Evolutionary conservation across 495 filamentous ascomycete species (phyloP).

Genomic region (Trichoderma reesei): DNA sequence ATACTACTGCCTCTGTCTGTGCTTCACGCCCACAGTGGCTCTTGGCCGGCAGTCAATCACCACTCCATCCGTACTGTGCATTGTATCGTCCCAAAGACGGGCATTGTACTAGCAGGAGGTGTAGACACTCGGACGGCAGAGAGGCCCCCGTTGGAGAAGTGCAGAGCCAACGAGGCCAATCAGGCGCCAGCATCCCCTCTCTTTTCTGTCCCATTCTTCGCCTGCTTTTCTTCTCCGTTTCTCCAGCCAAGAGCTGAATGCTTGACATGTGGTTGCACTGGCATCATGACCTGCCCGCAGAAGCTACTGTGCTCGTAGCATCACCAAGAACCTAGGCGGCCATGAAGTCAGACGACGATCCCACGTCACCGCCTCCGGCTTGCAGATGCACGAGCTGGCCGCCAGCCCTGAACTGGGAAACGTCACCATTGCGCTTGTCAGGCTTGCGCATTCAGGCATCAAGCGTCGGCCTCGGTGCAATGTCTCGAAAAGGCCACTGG

Average conservation of each 20-base stretch:
- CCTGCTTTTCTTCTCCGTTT: neutral
- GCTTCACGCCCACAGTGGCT: neutral
- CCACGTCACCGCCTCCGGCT: neutral
- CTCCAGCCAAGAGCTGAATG: neutral
- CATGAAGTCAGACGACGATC: neutral
- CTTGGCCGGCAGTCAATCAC: neutral
- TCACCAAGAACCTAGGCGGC: neutral
- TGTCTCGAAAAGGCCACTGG: neutral
- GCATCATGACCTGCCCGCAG: too few relatives aligned
- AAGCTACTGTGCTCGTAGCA: neutral
- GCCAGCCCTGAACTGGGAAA: neutral
- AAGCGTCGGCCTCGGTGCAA: neutral
- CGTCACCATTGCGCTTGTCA: neutral
- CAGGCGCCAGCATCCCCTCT: too few relatives aligned
- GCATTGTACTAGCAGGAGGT: too few relatives aligned
- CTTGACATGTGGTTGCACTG: neutral
- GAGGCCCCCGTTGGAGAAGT: too few relatives aligned
- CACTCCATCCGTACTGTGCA: too few relatives aligned
- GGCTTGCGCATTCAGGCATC: neutral
- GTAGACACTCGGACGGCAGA: too few relatives aligned
- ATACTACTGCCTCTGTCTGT: neutral
- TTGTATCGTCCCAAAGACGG: too few relatives aligned
- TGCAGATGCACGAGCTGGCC: neutral
- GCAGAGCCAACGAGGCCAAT: too few relatives aligned
- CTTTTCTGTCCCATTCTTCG: neutral